Base-by-base conservation (phyloP, 495 filamentous ascomycete genomes). In the Parathielavia hyrcaniae region DNA sequence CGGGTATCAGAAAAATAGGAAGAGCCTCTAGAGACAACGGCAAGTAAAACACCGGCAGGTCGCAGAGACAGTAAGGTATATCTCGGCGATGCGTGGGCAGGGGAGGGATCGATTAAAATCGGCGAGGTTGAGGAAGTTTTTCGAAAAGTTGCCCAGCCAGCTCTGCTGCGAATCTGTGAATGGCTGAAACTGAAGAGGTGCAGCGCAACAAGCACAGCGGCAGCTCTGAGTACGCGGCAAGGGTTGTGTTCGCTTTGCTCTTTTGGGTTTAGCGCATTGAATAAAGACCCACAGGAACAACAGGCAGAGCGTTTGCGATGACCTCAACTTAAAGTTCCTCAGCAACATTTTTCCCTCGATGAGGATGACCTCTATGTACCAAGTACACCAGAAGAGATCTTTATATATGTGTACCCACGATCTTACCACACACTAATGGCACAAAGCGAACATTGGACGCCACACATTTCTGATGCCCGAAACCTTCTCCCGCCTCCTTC, bases 1-100 rank as follows among this genome's bases (percentile, higher is more conserved):
- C 45, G 59, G 66, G 66, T 65, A 64, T 64, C 63, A 65, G 62
- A 60, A 61, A n/a, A 43, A 41, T 23, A 19, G 32, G 44, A 52
- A 60, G 19, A 20, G n/a, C 26, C 34, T 30, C 9, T n/a, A 34
- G n/a, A 26, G 54, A 17, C 36, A 45, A 36, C 6, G 14, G 40
- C 8, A 32, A n/a, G 19, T 45, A 30, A 6, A 30, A 30, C 26
- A 30, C 26, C 26, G 26, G 19, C 40, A 38, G 30, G 16, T 47
- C 43, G 53, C 23, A 23, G 20, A 34, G 36, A 26, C 17, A 32
- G 47, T n/a, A n/a, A n/a, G n/a, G n/a, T 47, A 39, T 22, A 8
- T 20, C 7, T 30, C 13, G 47, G 22, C 14, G 47, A 58, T 35
- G 40, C 1, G 11, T 5, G 19, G 22, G 36, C 22, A 23, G 51